Conservation (phyloP, 345 rosid species). For the Mangifera indica region DNA sequence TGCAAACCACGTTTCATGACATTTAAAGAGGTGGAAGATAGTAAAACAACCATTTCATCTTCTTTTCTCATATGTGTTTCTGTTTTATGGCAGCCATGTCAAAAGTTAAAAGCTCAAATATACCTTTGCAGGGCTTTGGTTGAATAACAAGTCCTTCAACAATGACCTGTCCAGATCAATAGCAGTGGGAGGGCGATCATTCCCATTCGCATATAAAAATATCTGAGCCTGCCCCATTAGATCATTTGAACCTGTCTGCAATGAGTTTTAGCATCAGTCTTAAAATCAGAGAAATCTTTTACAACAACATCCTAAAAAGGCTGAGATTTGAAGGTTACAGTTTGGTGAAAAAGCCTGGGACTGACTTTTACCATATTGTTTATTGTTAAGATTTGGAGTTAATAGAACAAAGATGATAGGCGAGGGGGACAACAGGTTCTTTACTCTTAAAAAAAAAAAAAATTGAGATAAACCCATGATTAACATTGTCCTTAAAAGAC, state of each 20-base stretch:
- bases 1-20: background rate
- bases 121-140: conserved; percentile 89
- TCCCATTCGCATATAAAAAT: conserved; percentile 82
- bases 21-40: background rate
- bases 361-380: background rate
- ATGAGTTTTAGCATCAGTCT: conserved; percentile 20
- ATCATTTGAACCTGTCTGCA: conserved; percentile 69
- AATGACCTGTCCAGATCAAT: conserved; percentile 82
- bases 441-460: background rate
- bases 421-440: background rate
- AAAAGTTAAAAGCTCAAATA: conserved; percentile 9
- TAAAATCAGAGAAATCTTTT: background rate
- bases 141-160: conserved; percentile 68
- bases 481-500: background rate
- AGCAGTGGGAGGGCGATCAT: conserved; percentile 76
- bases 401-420: background rate
- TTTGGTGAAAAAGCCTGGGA: background rate
- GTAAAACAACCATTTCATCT: background rate
- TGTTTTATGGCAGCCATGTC: background rate
- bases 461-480: background rate
- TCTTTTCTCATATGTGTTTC: too few relatives aligned
- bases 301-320: background rate
- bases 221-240: conserved; percentile 72
- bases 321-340: background rate
- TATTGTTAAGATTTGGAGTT: background rate